Conservation (phyloP, 1,284 basidiomycete genomes). For the Naganishia sp. region DNA sequence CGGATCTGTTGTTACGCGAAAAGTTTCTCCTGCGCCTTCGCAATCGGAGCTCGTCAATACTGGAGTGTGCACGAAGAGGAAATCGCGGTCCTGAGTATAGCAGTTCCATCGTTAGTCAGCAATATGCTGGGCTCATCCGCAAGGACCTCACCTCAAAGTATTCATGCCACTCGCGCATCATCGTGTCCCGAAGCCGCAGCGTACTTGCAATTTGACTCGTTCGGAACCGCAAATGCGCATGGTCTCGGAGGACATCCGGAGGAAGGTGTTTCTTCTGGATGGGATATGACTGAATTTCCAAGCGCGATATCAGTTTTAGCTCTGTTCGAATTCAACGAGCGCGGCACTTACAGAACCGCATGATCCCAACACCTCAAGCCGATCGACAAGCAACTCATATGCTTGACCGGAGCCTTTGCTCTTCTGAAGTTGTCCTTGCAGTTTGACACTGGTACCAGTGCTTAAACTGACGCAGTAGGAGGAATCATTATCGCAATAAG, state of each 20-base stretch:
- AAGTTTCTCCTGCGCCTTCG: slow-evolving; percentile 96
- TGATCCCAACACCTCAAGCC: slow-evolving; percentile 66
- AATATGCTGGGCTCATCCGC: neutral
- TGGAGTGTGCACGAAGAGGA: slow-evolving; percentile 78
- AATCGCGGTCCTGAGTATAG: slow-evolving; percentile 65
- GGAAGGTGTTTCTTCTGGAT: slow-evolving; percentile 81
- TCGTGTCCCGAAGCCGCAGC: slow-evolving; percentile 68
- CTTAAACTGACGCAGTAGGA: neutral
- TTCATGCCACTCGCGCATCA: slow-evolving; percentile 60
- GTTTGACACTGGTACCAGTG: slow-evolving; percentile 67
- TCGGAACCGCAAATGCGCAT: slow-evolving; percentile 79
- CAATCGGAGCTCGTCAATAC: slow-evolving; percentile 89
- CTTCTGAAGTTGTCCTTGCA: slow-evolving; percentile 66
- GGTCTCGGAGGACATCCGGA: slow-evolving; percentile 72
- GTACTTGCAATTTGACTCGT: slow-evolving; percentile 70
- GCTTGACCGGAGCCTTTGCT: slow-evolving; percentile 71
- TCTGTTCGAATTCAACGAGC: neutral
- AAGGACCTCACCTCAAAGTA: slow-evolving; percentile 69
- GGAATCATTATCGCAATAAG: too few species aligned
- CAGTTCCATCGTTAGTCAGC: neutral
- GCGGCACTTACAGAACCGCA: slow-evolving; percentile 67
- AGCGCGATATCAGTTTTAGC: neutral
- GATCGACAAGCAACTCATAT: slow-evolving; percentile 71
- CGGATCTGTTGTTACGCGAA: slow-evolving; percentile 59
- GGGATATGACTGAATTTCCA: slow-evolving; percentile 65